A percentile compares a stretch with the other conserved stretches of the same genome.
phyloP scores from a whole-genome alignment of 2,329 filamentous ascomycete species.

The Fusarium setosum region DNA sequence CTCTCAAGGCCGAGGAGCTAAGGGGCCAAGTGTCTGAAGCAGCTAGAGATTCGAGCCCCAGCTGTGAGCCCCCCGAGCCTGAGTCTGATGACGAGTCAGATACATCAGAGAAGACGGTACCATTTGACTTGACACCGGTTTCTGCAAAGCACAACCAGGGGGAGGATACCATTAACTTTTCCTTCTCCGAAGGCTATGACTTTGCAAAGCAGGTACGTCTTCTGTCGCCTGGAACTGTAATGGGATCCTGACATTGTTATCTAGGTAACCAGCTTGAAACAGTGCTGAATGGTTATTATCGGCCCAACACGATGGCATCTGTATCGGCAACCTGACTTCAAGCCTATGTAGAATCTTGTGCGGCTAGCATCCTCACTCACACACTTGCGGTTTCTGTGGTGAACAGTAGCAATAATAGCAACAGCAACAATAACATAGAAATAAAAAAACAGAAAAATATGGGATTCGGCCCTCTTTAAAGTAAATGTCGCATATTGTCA shows the following conservation, averaged over 20 bases:
- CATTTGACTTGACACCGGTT: not conserved
- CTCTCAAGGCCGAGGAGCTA: not conserved
- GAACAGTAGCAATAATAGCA: too few relatives aligned
- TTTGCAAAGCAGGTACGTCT: not conserved
- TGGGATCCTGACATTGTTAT: not conserved
- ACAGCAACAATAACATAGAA: too few relatives aligned
- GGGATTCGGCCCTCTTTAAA: too few relatives aligned
- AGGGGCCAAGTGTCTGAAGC: not conserved
- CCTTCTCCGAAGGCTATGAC: not conserved
- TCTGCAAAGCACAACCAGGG: not conserved
- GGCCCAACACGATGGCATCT: too few relatives aligned
- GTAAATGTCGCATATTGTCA: too few relatives aligned
- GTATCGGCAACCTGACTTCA: too few relatives aligned
- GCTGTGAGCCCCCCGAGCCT: not conserved
- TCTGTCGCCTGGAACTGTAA: not conserved
- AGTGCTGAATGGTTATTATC: too few relatives aligned
- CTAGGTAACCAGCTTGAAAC: too few relatives aligned
- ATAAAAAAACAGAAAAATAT: too few relatives aligned
- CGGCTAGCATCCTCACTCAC: too few relatives aligned
- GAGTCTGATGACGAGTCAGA: not conserved
- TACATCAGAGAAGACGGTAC: not conserved
- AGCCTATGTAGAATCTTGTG: too few relatives aligned
- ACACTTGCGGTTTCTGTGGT: too few relatives aligned
- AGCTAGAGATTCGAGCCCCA: not conserved
- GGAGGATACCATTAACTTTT: not conserved